phyloP scores from a whole-genome alignment of 257 asterid species.

The Agastache rugosa region DNA sequence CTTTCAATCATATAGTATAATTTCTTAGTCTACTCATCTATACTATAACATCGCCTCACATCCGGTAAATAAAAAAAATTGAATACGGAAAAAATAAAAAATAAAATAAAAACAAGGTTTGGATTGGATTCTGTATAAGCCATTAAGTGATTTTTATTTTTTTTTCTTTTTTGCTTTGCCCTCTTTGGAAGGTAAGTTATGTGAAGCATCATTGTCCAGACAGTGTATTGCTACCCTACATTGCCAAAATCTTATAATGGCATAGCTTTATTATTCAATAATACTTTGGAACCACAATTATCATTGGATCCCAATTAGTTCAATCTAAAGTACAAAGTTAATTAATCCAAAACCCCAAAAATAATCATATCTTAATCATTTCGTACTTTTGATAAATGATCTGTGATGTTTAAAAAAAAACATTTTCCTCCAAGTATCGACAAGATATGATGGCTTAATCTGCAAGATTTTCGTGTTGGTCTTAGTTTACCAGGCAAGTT shows the following conservation, averaged over 20 bases:
- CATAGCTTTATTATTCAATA: slow-evolving; percentile 23
- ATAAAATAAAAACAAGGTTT: no score
- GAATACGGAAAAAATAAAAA: no score
- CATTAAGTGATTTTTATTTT: neutral
- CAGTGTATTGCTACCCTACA: slow-evolving; percentile 31
- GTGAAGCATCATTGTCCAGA: slow-evolving; percentile 37
- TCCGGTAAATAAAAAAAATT: no score
- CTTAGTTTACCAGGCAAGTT: neutral
- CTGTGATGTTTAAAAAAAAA: neutral
- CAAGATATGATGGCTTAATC: neutral
- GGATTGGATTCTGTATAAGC: neutral
- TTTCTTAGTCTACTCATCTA: no score
- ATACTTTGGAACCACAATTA: slow-evolving; percentile 14
- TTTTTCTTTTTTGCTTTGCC: slow-evolving; percentile 21
- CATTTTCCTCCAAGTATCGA: neutral
- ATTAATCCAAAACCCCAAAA: neutral
- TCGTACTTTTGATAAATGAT: slow-evolving; percentile 6
- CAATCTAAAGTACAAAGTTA: slow-evolving; percentile 22
- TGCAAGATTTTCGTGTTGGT: no score
- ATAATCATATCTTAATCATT: slow-evolving; percentile 35
- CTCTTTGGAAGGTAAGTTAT: slow-evolving; percentile 41
- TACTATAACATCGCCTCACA: no score
- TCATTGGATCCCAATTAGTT: slow-evolving; percentile 29
- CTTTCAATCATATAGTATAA: no score
- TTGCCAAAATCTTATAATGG: neutral